A percentile compares a stretch with the other conserved stretches of the same genome.
These are phyloP conservation scores for Taphrina deformans DNA, from an alignment of 1,139 yeast species.

Conservation along the genomic window DNA sequence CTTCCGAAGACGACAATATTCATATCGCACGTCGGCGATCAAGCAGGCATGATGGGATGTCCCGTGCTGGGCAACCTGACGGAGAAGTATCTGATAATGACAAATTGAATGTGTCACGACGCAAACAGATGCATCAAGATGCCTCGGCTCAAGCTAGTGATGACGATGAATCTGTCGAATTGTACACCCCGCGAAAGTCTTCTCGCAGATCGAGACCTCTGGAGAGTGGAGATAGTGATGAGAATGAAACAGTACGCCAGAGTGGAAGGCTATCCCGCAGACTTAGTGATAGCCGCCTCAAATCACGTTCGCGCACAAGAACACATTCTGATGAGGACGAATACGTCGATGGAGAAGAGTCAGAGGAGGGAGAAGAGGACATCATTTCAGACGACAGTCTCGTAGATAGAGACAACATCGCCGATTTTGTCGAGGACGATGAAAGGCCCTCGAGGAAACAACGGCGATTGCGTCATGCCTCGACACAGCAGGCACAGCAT, in stretches of 20 bases:
- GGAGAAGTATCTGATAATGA: background rate
- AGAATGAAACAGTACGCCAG: background rate
- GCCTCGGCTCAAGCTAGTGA: background rate
- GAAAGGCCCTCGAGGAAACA: background rate
- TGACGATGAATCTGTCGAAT: background rate
- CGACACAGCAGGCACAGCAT: background rate
- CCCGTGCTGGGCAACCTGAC: background rate
- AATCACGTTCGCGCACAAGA: background rate
- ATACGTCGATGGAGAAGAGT: background rate
- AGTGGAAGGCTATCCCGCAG: background rate
- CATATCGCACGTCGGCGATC: background rate
- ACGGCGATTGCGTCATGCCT: background rate
- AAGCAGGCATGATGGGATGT: background rate
- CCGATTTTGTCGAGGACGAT: slow-evolving; percentile 14
- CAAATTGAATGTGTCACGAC: background rate
- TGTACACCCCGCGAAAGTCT: background rate
- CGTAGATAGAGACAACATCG: background rate
- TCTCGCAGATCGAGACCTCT: background rate
- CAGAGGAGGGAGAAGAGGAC: slow-evolving; percentile 1
- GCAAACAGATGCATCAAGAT: background rate
- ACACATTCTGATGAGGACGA: slow-evolving; percentile 13
- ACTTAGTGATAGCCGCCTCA: background rate
- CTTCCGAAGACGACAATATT: background rate
- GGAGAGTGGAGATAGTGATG: background rate
- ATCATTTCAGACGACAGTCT: background rate